These are phyloP conservation scores for Populus hybrid DNA, from an alignment of 441 rosid species.

Conservation along the genomic window DNA sequence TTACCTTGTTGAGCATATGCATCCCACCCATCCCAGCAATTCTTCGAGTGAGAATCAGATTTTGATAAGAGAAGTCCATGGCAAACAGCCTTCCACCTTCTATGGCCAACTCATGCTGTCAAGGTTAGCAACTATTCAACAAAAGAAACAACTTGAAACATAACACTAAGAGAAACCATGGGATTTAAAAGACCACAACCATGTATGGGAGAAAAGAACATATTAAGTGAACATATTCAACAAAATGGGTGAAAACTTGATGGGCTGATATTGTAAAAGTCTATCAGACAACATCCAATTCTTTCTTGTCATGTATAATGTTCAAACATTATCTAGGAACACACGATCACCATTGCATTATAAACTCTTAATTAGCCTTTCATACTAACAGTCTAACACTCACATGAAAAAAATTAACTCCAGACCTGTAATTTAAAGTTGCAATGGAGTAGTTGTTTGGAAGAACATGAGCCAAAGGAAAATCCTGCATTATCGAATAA, in stretches of 20 bases:
- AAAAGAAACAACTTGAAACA: background rate
- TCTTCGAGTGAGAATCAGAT: constrained; percentile 10
- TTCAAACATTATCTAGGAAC: background rate
- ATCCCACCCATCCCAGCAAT: constrained; percentile 11
- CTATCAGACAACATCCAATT: background rate
- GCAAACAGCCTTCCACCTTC: constrained; percentile 10
- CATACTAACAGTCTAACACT: background rate
- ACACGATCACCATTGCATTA: background rate
- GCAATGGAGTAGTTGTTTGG: background rate
- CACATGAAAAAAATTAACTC: background rate
- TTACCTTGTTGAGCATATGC: constrained; percentile 10
- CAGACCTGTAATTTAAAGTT: constrained; percentile 1
- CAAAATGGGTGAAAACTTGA: too few relatives aligned
- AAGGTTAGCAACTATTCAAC: background rate
- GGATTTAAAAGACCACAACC: background rate
- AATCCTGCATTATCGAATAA: background rate
- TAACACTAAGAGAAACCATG: background rate
- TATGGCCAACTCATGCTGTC: constrained; percentile 11
- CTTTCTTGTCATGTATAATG: background rate
- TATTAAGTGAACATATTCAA: background rate
- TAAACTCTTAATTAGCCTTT: background rate
- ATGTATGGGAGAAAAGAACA: background rate
- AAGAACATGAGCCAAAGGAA: background rate
- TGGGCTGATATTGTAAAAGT: too few relatives aligned
- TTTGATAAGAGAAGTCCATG: constrained; percentile 8